Evolutionary conservation across 441 rosid genomes (phyloP).

Genomic region (Brassica balearica): DNA sequence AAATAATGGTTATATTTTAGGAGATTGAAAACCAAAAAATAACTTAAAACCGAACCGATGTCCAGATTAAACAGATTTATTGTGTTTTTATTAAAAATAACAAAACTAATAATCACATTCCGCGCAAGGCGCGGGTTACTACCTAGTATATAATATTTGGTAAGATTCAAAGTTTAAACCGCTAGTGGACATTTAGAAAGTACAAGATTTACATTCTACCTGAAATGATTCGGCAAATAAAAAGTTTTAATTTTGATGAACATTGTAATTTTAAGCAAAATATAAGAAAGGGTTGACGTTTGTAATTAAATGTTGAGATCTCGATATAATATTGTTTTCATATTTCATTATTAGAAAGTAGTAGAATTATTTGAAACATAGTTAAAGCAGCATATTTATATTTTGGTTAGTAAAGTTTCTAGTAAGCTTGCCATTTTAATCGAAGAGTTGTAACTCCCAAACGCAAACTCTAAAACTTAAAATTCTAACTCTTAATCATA

Average conservation of each 20-base stretch:
- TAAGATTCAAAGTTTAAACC: not conserved
- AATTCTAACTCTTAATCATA: not conserved
- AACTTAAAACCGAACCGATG: too few relatives aligned
- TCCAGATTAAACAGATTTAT: too few relatives aligned
- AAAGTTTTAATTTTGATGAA: not conserved
- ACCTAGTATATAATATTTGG: not conserved
- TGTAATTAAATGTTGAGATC: not conserved
- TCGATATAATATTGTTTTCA: not conserved
- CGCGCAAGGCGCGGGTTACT: too few relatives aligned
- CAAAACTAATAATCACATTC: too few relatives aligned
- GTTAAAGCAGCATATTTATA: too few relatives aligned
- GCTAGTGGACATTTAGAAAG: not conserved
- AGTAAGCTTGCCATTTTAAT: not conserved
- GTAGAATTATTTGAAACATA: too few relatives aligned
- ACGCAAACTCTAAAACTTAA: not conserved
- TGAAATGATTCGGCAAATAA: not conserved
- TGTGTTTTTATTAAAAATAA: too few relatives aligned
- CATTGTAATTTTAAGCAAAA: not conserved
- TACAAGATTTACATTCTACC: not conserved
- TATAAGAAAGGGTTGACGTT: not conserved
- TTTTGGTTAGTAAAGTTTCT: not conserved
- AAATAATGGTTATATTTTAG: too few relatives aligned
- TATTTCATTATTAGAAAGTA: too few relatives aligned
- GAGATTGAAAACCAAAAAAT: too few relatives aligned
- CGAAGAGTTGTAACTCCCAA: not conserved